A percentile compares a stretch with the other conserved stretches of the same genome.
Evolutionary conservation across 2,329 filamentous ascomycete species (phyloP).

Genomic region (Neonectria neomacrospora): DNA sequence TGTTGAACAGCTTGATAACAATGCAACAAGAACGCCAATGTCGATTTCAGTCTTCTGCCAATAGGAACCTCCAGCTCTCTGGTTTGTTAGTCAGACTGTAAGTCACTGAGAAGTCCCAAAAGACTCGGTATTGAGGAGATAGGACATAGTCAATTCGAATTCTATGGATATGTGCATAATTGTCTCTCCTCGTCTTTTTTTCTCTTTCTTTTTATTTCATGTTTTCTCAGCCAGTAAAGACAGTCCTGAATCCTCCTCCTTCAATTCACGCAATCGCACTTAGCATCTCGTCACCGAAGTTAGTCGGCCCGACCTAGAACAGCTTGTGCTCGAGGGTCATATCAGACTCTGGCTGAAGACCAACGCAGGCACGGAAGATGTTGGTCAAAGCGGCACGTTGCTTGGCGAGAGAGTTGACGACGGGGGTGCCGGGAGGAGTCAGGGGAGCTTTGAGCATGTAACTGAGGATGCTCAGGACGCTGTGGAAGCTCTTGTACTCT

Average conservation of each 20-base stretch:
- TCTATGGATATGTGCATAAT: slow-evolving; percentile 35
- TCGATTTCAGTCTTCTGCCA: no score
- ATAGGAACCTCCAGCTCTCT: no score
- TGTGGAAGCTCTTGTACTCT: slow-evolving; percentile 94
- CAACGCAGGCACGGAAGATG: slow-evolving; percentile 98
- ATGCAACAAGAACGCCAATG: no score
- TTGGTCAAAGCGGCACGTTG: slow-evolving; percentile 95
- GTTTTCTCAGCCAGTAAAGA: slow-evolving; percentile 30
- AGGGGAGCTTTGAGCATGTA: slow-evolving; percentile 99
- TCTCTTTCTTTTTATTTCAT: slow-evolving; percentile 33
- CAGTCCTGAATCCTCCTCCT: slow-evolving; percentile 24
- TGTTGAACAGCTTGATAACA: no score
- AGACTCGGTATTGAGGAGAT: slow-evolving; percentile 30
- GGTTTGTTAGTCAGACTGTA: no score
- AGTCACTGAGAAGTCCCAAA: no score
- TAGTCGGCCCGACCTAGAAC: slow-evolving; percentile 63
- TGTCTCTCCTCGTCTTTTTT: slow-evolving; percentile 35
- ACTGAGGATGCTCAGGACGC: slow-evolving; percentile 94
- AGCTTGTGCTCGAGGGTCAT: slow-evolving; percentile 99
- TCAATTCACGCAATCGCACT: slow-evolving; percentile 7
- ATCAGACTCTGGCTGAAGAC: slow-evolving; percentile 95
- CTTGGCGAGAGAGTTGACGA: slow-evolving; percentile 95
- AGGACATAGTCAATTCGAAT: slow-evolving; percentile 39
- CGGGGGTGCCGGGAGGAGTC: slow-evolving; percentile 92
- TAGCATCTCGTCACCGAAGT: neutral